Evolutionary conservation across 1,284 basidiomycete species (phyloP).

Genomic region (Neolentinus lepideus): DNA sequence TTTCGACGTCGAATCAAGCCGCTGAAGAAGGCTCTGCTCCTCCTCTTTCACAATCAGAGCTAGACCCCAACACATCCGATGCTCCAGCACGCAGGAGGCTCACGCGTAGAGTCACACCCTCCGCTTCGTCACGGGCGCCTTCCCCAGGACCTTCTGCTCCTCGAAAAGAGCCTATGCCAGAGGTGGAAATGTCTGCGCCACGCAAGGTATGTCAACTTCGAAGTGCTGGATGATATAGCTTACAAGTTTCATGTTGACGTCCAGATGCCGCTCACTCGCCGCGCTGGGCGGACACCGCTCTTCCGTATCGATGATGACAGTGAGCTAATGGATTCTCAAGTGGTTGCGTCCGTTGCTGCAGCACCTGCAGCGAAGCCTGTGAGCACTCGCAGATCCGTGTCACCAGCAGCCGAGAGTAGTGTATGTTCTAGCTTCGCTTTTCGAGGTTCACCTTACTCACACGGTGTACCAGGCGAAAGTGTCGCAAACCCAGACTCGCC

Average conservation of each 20-base stretch:
- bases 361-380: neutral
- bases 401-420: neutral
- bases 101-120: conserved; percentile 20
- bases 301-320: neutral
- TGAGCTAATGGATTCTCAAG: neutral
- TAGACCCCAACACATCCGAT: neutral
- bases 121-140: conserved; percentile 7
- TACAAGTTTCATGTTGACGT: neutral
- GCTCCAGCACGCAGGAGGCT: conserved; percentile 16
- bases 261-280: neutral
- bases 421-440: neutral
- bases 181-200: neutral
- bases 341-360: neutral
- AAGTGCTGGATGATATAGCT: neutral
- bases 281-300: neutral
- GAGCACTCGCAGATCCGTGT: neutral
- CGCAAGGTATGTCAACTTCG: conserved; percentile 4
- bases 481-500: conserved; percentile 1
- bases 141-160: neutral
- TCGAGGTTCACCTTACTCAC: neutral
- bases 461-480: neutral
- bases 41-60: neutral
- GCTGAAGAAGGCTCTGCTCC: neutral
- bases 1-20: neutral
- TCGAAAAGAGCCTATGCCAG: neutral